Conservation (phyloP, 345 rosid species). For the Trapa bicornis region DNA sequence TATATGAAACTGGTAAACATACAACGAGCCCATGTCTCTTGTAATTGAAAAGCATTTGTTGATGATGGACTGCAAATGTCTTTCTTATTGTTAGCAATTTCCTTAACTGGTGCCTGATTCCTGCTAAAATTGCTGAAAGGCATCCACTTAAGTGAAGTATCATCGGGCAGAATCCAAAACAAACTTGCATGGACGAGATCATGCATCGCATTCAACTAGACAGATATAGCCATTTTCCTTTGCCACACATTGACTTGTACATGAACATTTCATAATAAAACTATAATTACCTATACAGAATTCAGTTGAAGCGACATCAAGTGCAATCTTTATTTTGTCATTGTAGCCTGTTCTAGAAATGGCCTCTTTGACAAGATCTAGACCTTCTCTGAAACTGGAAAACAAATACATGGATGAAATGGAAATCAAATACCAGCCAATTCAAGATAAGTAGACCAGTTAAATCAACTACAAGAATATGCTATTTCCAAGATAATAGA, state of each 20-base stretch:
- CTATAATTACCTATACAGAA: slow-evolving; percentile 66
- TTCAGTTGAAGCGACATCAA: slow-evolving; percentile 76
- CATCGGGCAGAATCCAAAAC: background rate
- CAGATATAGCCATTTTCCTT: background rate
- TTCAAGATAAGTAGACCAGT: background rate
- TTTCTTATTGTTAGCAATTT: background rate
- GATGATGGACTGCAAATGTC: background rate
- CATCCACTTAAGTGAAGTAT: background rate
- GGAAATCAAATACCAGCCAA: background rate
- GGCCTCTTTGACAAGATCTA: slow-evolving; percentile 90
- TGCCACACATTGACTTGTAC: background rate
- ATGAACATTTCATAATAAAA: slow-evolving; percentile 12
- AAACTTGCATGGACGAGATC: background rate
- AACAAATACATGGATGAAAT: slow-evolving; percentile 1
- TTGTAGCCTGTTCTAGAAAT: slow-evolving; percentile 71
- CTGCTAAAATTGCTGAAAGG: background rate
- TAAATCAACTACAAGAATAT: background rate
- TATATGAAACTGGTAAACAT: background rate
- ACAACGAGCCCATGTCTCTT: background rate
- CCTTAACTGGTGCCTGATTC: background rate
- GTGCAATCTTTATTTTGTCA: slow-evolving; percentile 82
- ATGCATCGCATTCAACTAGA: background rate
- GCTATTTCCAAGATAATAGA: background rate
- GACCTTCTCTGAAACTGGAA: slow-evolving; percentile 76
- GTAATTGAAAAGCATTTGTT: background rate